phyloP scores from a whole-genome alignment of 2,329 filamentous ascomycete genomes.

The Penicillium sp. region DNA sequence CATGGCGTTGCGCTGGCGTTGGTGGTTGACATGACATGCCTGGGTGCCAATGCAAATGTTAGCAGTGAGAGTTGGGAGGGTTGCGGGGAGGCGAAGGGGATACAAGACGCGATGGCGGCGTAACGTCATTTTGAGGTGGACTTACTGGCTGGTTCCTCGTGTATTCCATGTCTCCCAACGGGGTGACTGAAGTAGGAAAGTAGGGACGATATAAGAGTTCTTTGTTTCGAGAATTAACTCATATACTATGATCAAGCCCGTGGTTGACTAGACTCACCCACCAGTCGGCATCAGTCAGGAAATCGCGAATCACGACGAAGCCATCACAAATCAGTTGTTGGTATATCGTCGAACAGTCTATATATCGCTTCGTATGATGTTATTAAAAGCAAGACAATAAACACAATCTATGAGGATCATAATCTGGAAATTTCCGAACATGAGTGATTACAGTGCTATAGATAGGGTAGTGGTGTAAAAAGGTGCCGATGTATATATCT shows the following conservation, averaged over 20 bases:
- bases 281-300: background rate
- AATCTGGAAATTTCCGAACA: too few species aligned
- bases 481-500: background rate
- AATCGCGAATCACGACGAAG: background rate
- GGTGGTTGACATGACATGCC: constrained; percentile 39
- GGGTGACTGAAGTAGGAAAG: background rate
- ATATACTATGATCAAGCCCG: background rate
- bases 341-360: background rate
- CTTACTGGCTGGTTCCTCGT: background rate
- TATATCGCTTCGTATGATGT: background rate
- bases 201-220: background rate
- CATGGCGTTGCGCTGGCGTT: constrained; percentile 20
- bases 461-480: background rate
- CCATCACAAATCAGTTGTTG: background rate
- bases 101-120: background rate
- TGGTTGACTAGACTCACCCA: background rate
- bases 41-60: constrained; percentile 17
- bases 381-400: too few species aligned
- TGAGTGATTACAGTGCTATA: too few species aligned
- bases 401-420: too few species aligned
- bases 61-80: background rate
- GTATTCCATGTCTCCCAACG: background rate
- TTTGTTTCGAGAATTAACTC: background rate
- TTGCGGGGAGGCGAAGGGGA: constrained; percentile 3
- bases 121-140: constrained; percentile 18